These are phyloP conservation scores for Cladosporium sphaerospermum DNA, from an alignment of 2,329 filamentous ascomycete species.

Conservation along the genomic window DNA sequence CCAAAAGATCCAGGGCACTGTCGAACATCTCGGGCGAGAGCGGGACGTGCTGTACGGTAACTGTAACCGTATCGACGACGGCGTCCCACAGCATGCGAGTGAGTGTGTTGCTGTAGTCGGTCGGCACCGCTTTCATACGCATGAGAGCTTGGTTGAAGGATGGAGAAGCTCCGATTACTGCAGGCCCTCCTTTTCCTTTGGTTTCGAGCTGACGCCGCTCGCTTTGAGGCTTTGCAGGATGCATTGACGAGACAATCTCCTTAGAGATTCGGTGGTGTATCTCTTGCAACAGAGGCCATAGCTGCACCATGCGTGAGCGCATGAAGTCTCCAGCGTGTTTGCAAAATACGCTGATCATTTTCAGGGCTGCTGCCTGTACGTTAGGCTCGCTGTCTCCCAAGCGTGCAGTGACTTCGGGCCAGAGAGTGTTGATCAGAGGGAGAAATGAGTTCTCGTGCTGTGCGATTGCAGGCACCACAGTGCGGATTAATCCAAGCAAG, in stretches of 20 bases:
- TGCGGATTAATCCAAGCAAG: conserved; percentile 69
- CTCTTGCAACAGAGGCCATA: conserved; percentile 50
- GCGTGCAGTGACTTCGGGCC: conserved; percentile 71
- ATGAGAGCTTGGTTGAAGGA: conserved; percentile 14
- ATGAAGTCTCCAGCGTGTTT: conserved; percentile 74
- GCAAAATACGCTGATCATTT: conserved; percentile 64
- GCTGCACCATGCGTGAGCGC: conserved; percentile 63
- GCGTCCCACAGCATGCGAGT: conserved; percentile 29
- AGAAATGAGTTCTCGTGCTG: conserved; percentile 76
- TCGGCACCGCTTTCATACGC: conserved; percentile 17
- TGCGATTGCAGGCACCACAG: conserved; percentile 65
- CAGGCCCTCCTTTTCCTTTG: neutral
- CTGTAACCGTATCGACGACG: conserved; percentile 37
- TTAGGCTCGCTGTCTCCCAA: conserved; percentile 62
- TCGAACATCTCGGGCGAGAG: conserved; percentile 67
- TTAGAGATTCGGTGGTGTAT: conserved; percentile 15
- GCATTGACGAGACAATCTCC: neutral
- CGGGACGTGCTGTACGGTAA: conserved; percentile 56
- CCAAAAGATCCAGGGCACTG: conserved; percentile 59
- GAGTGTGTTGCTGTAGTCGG: conserved; percentile 13
- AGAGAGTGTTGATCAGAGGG: conserved; percentile 82
- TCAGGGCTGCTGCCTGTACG: conserved; percentile 64
- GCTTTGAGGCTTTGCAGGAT: neutral
- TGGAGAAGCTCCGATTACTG: neutral
- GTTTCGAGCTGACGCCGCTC: neutral